phyloP scores from a whole-genome alignment of 768 basidiomycete genomes.

The Leccinum obscurum region DNA sequence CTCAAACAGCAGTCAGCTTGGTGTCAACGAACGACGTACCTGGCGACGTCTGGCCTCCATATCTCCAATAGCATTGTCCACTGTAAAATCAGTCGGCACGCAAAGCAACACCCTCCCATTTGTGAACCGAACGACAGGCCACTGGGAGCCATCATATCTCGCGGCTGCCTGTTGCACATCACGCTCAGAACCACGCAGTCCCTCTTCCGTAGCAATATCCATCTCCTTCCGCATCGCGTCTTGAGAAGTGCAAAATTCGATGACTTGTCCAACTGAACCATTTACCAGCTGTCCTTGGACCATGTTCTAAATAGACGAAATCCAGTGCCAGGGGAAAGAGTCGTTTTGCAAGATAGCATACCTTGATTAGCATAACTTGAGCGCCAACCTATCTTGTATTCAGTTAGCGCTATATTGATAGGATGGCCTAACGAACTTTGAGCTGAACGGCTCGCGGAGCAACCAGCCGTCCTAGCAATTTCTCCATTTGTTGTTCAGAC shows the following conservation, averaged over 20 bases:
- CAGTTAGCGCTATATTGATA: neutral
- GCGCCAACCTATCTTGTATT: conserved; percentile 58
- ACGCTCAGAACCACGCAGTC: conserved; percentile 31
- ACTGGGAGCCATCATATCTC: conserved; percentile 35
- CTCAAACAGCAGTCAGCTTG: neutral
- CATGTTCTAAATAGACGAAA: conserved; percentile 49
- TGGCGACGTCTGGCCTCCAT: conserved; percentile 62
- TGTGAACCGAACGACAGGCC: conserved; percentile 65
- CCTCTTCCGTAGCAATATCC: conserved; percentile 40
- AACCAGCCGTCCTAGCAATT: conserved; percentile 60
- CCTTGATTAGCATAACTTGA: conserved; percentile 86
- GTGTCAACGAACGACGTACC: conserved; percentile 33
- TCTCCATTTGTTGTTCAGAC: conserved; percentile 39
- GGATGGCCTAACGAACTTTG: conserved; percentile 40
- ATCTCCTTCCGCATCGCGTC: conserved; percentile 43
- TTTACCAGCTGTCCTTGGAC: conserved; percentile 70
- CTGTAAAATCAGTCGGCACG: conserved; percentile 59
- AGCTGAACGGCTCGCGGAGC: conserved; percentile 46
- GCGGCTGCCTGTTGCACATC: conserved; percentile 15
- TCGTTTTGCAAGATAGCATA: conserved; percentile 20
- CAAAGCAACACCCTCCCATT: conserved; percentile 47
- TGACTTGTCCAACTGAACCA: conserved; percentile 62
- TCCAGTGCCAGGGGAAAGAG: neutral
- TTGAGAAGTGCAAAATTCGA: conserved; percentile 43
- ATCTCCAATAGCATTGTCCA: conserved; percentile 57